Conservation (phyloP, 2,329 filamentous ascomycete genomes). For the Exophiala aquamarina region DNA sequence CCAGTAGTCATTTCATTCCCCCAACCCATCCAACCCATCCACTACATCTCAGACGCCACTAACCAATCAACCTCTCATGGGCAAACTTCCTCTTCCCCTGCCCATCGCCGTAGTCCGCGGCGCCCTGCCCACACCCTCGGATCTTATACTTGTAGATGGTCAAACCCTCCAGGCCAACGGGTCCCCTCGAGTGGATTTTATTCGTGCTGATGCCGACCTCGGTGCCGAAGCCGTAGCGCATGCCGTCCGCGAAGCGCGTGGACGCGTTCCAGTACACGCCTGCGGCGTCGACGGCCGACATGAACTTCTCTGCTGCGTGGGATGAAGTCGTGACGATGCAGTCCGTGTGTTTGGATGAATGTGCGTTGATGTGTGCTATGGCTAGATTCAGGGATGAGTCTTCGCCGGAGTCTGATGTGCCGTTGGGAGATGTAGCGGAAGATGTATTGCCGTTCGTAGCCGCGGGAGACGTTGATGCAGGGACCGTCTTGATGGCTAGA, state of each 20-base stretch:
- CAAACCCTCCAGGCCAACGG: conserved; percentile 88
- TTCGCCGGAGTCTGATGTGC: conserved; percentile 11
- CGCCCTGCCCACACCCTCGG: conserved; percentile 78
- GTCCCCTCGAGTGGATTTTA: conserved; percentile 93
- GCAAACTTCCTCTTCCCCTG: conserved; percentile 56
- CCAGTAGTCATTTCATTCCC: no score
- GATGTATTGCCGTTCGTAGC: neutral
- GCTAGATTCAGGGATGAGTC: conserved; percentile 62
- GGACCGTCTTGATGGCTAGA: conserved; percentile 79
- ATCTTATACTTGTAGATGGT: conserved; percentile 98
- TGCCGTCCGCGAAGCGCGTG: conserved; percentile 91
- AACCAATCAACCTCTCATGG: conserved; percentile 50
- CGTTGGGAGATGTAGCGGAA: conserved; percentile 21
- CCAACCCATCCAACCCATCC: no score
- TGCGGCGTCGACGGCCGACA: conserved; percentile 80
- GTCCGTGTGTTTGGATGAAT: conserved; percentile 94
- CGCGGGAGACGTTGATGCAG: conserved; percentile 25
- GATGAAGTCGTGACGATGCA: conserved; percentile 74
- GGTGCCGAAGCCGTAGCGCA: conserved; percentile 95
- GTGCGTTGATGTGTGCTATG: conserved; percentile 83
- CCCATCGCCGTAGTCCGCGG: conserved; percentile 65
- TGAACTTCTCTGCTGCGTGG: conserved; percentile 74
- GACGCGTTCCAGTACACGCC: conserved; percentile 98
- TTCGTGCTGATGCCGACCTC: conserved; percentile 99
- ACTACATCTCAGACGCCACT: no score